Base-by-base conservation (phyloP, 2,329 filamentous ascomycete genomes). In the Monosporascus ibericus region DNA sequence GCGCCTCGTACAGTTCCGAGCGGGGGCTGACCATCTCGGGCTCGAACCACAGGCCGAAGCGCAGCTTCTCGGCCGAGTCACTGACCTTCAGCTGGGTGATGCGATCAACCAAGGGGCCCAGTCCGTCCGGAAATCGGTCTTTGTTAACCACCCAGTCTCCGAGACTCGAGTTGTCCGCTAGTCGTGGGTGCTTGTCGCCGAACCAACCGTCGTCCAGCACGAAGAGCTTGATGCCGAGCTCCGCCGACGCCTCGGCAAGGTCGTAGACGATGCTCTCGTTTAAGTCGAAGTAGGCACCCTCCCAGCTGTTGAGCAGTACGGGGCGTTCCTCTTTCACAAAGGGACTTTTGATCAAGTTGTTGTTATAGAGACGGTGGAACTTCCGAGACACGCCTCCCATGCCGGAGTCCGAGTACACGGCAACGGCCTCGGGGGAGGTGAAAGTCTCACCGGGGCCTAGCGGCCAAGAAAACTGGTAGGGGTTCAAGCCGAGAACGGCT, bases 171-270 rank as follows among this genome's bases (percentile, higher is more conserved):
- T 72, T 71, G 57, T 86, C 83, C 36, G 77, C 75, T 22, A 77
- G 61, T 0, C 84, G 80, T 1, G 84, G 82, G 54, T 84, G 79
- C 37, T 85, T 70, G n/a, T 74, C 70, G 15, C 84, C 84, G 47
- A 87, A 87, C 84, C 83, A 87, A 3, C 84, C 84, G 53, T 87
- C 84, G 44, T 87, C 84, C 47, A 83, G 75, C 0, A 86, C 84
- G 44, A 87, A 82, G 0, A 87, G 73, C 56, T 79, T 77, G n/a
- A 80, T 75, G 1, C 84, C 84, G 1, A 86, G 71, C 2, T 75
- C 72, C 0, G 82, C 81, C 0, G 82, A 75, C 56, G 82, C 75
- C 40, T 77, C 61, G 0, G 82, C 82, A 0, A 86, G 70, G 0
- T 71, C 69, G 30, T 81, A 76, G 34, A 86, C 75, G 0, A 73